These are phyloP conservation scores for Naganishia friedmannii DNA, from an alignment of 768 basidiomycete genomes.

Conservation along the genomic window DNA sequence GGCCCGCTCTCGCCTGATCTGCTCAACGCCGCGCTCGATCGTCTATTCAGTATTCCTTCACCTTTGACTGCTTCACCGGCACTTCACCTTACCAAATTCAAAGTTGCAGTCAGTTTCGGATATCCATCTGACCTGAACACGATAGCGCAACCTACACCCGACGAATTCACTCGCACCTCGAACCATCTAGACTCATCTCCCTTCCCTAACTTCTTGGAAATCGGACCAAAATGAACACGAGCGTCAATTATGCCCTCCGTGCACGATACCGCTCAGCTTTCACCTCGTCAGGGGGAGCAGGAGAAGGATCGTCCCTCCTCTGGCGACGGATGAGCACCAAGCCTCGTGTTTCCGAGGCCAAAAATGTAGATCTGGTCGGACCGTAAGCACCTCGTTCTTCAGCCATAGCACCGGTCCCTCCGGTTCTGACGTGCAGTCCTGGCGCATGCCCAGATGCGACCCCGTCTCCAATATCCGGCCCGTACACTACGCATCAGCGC, in stretches of 20 bases:
- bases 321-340: slow-evolving; percentile 5
- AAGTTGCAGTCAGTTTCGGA: background rate
- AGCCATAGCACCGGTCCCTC: background rate
- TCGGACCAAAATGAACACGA: background rate
- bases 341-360: background rate
- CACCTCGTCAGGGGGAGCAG: background rate
- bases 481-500: slow-evolving; percentile 7
- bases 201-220: background rate
- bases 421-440: background rate
- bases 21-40: background rate
- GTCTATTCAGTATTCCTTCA: too few relatives aligned
- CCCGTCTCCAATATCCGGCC: slow-evolving; percentile 26
- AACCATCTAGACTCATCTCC: background rate
- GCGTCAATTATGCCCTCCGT: background rate
- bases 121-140: background rate
- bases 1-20: background rate
- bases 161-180: background rate
- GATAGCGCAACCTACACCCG: background rate
- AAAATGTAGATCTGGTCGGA: slow-evolving; percentile 6
- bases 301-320: background rate
- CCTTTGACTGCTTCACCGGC: background rate
- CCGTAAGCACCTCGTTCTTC: background rate
- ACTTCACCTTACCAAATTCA: background rate
- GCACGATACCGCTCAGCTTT: background rate
- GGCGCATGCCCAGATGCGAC: slow-evolving; percentile 6